Conservation (phyloP, 2,329 filamentous ascomycete species). For the Cryoendolithus antarcticus region DNA sequence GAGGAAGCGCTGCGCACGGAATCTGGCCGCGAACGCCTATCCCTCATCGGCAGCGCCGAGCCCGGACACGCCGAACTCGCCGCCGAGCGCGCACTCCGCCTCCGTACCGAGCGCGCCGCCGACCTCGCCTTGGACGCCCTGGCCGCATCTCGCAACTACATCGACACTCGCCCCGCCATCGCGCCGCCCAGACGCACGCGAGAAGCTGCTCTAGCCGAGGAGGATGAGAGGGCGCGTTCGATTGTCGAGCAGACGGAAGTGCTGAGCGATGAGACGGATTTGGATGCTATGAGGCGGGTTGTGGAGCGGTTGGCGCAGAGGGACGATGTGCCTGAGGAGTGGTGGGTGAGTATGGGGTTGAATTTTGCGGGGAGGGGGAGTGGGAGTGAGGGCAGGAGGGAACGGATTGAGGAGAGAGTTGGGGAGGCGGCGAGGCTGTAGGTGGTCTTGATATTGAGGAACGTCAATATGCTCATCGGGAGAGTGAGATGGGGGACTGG, state of each 20-base stretch:
- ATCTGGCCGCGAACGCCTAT: conserved; percentile 16
- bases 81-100: too few species aligned
- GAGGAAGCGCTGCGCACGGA: conserved; percentile 18
- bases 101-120: not conserved
- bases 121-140: not conserved
- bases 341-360: conserved; percentile 44
- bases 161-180: conserved; percentile 7
- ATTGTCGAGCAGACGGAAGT: conserved; percentile 14
- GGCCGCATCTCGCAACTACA: not conserved
- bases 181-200: conserved; percentile 13
- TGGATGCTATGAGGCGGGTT: conserved; percentile 59
- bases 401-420: conserved; percentile 1
- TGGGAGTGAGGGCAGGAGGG: conserved; percentile 5
- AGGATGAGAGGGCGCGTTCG: not conserved
- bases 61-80: not conserved
- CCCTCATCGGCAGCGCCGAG: conserved; percentile 8
- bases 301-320: conserved; percentile 56
- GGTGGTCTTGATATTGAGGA: too few species aligned
- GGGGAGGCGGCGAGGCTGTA: conserved; percentile 1
- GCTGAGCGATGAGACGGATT: conserved; percentile 21
- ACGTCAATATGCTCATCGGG: conserved; percentile 1
- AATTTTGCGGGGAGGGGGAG: conserved; percentile 27
- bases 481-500: not conserved
- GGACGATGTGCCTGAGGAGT: conserved; percentile 69
- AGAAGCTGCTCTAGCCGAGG: conserved; percentile 11